Conservation (phyloP, 805 yeast genomes). For the Saccharomycopsis lassenensis region DNA sequence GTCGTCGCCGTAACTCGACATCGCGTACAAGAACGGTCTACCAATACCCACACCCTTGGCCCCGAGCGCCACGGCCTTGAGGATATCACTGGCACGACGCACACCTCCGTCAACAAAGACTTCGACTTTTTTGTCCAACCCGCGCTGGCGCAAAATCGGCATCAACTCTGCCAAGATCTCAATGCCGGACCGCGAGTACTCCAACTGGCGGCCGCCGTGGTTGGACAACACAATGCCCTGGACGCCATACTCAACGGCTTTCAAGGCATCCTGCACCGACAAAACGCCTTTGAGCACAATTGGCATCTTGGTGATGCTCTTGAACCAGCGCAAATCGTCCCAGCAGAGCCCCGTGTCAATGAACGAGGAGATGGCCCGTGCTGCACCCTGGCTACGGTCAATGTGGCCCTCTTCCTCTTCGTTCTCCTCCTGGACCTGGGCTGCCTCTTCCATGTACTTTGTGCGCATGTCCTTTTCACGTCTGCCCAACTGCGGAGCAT, state of each 20-base stretch:
- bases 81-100: slow-evolving; percentile 54
- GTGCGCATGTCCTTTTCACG: slow-evolving; percentile 78
- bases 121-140: slow-evolving; percentile 40
- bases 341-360: slow-evolving; percentile 61
- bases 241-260: slow-evolving; percentile 61
- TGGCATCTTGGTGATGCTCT: slow-evolving; percentile 48
- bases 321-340: slow-evolving; percentile 52
- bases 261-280: slow-evolving; percentile 64
- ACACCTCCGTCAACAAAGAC: slow-evolving; percentile 61
- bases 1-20: slow-evolving; percentile 49
- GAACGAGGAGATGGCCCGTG: slow-evolving; percentile 76
- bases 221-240: slow-evolving; percentile 77
- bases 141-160: slow-evolving; percentile 33
- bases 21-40: slow-evolving; percentile 55
- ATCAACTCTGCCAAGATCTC: slow-evolving; percentile 61
- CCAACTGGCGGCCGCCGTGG: slow-evolving; percentile 87
- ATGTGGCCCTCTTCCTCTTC: slow-evolving; percentile 40
- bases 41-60: slow-evolving; percentile 67
- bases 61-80: slow-evolving; percentile 59
- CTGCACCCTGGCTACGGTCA: slow-evolving; percentile 74
- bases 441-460: slow-evolving; percentile 38
- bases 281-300: slow-evolving; percentile 78
- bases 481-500: slow-evolving; percentile 86
- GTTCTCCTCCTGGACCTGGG: slow-evolving; percentile 36
- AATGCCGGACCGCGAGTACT: slow-evolving; percentile 68